Percentiles rank a stretch among this genome's conserved stretches.
Conservation (phyloP, 768 basidiomycete species). For the Naganishia vaughanmartiniae region DNA sequence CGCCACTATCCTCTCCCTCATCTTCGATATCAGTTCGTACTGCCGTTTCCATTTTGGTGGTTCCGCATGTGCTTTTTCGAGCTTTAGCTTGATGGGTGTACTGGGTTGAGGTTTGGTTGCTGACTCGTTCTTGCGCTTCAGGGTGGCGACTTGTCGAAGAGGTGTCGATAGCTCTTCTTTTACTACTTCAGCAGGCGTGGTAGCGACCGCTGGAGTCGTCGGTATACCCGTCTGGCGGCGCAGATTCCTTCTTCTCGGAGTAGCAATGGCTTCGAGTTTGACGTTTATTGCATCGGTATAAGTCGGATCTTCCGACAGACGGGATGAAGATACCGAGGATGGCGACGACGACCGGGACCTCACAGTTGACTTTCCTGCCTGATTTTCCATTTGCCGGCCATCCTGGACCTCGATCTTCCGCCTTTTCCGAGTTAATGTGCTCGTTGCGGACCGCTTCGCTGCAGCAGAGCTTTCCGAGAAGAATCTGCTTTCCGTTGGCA, state of each 20-base stretch:
- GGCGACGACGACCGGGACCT: too few relatives aligned
- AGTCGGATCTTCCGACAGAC: too few relatives aligned
- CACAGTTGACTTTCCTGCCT: too few relatives aligned
- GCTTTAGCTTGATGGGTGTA: slow-evolving; percentile 33
- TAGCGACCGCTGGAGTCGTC: background rate
- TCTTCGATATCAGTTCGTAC: slow-evolving; percentile 62
- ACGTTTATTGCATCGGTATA: background rate
- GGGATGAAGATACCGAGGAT: background rate
- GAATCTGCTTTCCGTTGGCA: background rate
- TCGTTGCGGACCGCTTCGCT: background rate
- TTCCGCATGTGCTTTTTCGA: slow-evolving; percentile 48
- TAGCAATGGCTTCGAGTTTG: slow-evolving; percentile 1
- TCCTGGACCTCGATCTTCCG: background rate
- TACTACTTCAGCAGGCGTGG: background rate
- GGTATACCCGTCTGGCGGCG: background rate
- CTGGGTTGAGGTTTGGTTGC: slow-evolving; percentile 1
- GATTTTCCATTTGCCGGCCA: too few relatives aligned
- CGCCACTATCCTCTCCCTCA: slow-evolving; percentile 69
- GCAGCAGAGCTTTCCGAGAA: background rate
- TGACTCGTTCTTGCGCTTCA: slow-evolving; percentile 3
- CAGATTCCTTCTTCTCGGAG: background rate
- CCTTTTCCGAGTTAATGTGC: background rate
- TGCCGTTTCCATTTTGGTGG: slow-evolving; percentile 47
- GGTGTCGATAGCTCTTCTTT: background rate
- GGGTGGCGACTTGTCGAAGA: background rate